Base-by-base conservation (phyloP, 169 alveolate genomes). In the Blepharisma undulans region DNA sequence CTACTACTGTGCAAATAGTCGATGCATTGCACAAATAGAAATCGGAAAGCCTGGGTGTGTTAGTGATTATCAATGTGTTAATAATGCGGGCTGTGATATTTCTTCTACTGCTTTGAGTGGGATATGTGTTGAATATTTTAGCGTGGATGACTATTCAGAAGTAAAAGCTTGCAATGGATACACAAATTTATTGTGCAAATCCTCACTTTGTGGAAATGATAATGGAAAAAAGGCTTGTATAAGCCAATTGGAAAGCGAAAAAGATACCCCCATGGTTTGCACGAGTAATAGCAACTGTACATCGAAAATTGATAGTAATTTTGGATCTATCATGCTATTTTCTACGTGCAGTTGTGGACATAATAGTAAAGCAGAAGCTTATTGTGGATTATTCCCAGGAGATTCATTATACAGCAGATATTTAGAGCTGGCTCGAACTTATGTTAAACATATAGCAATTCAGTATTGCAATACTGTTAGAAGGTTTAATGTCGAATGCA, bases 371-470 rank as follows among this genome's bases (percentile, higher is more conserved):
- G 80, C 60, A 34, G 21, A 27, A 32, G 66, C 36, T 10, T 86
- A 86, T 72, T 86, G 91, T 36, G 33, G 72, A 4, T 66, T 86
- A 27, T 86, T 86, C 25, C 80, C 91, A 25, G 91, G 91, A 27
- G 91, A 86, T 32, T 18, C 61, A 4, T 5, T 32, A 19, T 86
- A 66, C 30, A 22, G n/a, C 0, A 36, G 71, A n/a, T 86, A 5
- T 61, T n/a, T 86, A 32, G 71, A 86, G n/a, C n/a, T n/a, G n/a
- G n/a, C n/a, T n/a, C n/a, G n/a, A n/a, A n/a, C n/a, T n/a, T n/a
- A n/a, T n/a, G n/a, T n/a, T n/a, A n/a, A n/a, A n/a, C n/a, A n/a
- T n/a, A n/a, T n/a, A n/a, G n/a, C n/a, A n/a, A n/a, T 74, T 29
- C 16, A 8, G 80, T 25, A 74, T 29, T 74, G 80, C 27, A 74